These are phyloP conservation scores for Hypoxylon sp. DNA, from an alignment of 2,329 filamentous ascomycete species.

Conservation along the genomic window DNA sequence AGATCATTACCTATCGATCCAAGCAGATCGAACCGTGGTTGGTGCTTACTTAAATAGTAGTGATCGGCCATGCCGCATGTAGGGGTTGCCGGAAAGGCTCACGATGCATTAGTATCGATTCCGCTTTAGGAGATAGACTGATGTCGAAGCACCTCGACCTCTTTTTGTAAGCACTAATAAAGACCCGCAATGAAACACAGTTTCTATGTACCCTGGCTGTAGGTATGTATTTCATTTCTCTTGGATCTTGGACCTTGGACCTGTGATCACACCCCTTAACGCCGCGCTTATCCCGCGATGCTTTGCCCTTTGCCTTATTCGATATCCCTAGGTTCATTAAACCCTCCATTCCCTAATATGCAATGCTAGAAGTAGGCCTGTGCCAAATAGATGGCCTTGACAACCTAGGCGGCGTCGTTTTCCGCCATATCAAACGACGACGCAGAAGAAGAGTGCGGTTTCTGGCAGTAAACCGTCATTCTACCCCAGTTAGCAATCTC, in stretches of 20 bases:
- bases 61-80: neutral
- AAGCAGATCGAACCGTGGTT: neutral
- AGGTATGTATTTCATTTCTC: slow-evolving; percentile 13
- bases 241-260: neutral
- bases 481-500: slow-evolving; percentile 38
- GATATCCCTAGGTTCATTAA: slow-evolving; percentile 5
- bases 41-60: neutral
- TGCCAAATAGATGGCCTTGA: slow-evolving; percentile 14
- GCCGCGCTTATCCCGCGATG: slow-evolving; percentile 18
- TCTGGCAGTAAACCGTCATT: slow-evolving; percentile 52
- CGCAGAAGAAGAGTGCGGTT: slow-evolving; percentile 46
- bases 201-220: neutral
- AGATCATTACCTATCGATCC: neutral
- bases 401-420: slow-evolving; percentile 10
- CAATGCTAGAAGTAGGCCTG: slow-evolving; percentile 5
- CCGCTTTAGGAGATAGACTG: neutral
- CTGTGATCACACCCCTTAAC: slow-evolving; percentile 8
- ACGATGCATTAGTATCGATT: neutral
- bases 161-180: slow-evolving; percentile 1
- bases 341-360: neutral
- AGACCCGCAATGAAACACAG: neutral
- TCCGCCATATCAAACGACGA: slow-evolving; percentile 25
- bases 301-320: slow-evolving; percentile 9
- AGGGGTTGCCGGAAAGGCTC: neutral
- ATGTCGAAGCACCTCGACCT: neutral